Conservation (phyloP, 495 filamentous ascomycete genomes). For the Trichoderma gamsii region DNA sequence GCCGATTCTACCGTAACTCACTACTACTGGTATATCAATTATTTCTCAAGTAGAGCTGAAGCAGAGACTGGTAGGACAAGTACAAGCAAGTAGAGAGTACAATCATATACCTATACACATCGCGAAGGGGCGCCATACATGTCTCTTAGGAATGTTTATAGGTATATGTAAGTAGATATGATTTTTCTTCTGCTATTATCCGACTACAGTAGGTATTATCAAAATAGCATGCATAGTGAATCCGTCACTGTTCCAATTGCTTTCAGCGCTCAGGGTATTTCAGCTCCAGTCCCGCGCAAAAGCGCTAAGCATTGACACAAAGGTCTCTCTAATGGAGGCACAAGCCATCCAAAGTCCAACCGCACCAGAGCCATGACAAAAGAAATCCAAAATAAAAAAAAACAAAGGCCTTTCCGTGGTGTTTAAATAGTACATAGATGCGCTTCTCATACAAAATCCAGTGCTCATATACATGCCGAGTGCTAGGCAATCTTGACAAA, state of each 20-base stretch:
- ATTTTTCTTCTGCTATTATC: neutral
- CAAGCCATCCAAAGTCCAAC: neutral
- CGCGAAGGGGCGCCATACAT: neutral
- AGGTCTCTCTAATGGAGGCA: neutral
- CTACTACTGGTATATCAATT: too few species aligned
- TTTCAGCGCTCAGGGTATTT: neutral
- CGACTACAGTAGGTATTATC: neutral
- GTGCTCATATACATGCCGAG: neutral
- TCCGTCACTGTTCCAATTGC: neutral
- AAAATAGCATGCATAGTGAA: neutral
- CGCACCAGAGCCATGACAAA: neutral
- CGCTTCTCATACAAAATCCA: neutral
- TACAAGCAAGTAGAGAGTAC: too few species aligned
- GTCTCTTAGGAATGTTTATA: neutral
- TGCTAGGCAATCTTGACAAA: conserved; percentile 1
- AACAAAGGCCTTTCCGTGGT: neutral
- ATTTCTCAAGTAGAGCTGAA: too few species aligned
- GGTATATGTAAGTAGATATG: neutral
- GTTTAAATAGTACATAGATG: neutral
- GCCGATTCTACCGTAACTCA: too few species aligned
- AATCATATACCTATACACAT: too few species aligned
- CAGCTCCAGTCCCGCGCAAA: neutral
- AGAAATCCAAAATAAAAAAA: neutral
- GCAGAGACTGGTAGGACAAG: too few species aligned
- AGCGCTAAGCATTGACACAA: conserved; percentile 1